A percentile compares a stretch with the other conserved stretches of the same genome.
Conservation (phyloP, 1,284 basidiomycete species). For the Irpex rosettiformis region DNA sequence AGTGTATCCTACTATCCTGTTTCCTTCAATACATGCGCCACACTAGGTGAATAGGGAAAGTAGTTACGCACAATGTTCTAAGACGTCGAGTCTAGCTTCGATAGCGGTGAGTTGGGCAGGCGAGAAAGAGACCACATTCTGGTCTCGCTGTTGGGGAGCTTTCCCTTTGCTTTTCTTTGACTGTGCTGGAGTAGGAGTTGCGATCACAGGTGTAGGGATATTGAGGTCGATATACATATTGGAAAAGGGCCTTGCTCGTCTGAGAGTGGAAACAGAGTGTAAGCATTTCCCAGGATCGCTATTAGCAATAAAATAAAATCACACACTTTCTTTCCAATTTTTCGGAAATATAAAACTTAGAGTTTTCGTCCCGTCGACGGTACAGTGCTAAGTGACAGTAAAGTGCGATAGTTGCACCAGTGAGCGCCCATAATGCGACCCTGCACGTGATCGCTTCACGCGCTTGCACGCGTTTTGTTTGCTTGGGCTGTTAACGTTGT, state of each 20-base stretch:
- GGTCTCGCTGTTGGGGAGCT: slow-evolving; percentile 22
- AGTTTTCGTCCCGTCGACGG: too few species aligned
- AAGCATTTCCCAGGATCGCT: too few species aligned
- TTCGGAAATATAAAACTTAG: too few species aligned
- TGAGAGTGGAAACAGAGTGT: background rate
- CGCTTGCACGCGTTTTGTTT: background rate
- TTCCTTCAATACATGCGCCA: slow-evolving; percentile 16
- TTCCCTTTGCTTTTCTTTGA: slow-evolving; percentile 41
- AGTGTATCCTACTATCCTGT: slow-evolving; percentile 69
- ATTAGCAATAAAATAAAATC: too few species aligned
- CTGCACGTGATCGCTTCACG: slow-evolving; percentile 1
- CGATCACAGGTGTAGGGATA: slow-evolving; percentile 32
- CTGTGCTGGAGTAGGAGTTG: slow-evolving; percentile 16
- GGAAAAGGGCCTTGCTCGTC: slow-evolving; percentile 6
- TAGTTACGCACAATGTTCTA: slow-evolving; percentile 39
- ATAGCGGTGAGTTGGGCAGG: slow-evolving; percentile 37
- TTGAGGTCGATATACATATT: slow-evolving; percentile 21
- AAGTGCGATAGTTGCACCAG: too few species aligned
- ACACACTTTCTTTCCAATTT: too few species aligned
- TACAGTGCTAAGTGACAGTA: too few species aligned
- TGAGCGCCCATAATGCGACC: background rate
- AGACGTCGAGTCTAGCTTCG: slow-evolving; percentile 40
- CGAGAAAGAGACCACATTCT: slow-evolving; percentile 27
- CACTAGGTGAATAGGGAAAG: background rate
- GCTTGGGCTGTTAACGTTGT: too few species aligned